Base-by-base conservation (phyloP, 129 eudicot species). In the Lactuca sativa region DNA sequence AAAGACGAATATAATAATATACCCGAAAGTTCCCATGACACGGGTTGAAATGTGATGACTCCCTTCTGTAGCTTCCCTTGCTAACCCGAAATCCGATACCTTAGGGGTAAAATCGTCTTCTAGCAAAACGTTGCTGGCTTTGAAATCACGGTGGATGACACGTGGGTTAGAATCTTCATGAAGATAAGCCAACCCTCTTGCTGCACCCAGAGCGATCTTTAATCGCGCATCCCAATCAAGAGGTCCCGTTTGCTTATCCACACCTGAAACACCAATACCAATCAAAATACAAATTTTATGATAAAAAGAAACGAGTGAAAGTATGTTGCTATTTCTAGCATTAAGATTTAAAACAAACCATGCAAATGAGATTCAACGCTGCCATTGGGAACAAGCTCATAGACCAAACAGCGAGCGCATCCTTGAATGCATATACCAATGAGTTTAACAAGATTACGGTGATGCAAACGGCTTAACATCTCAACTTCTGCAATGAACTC, bases 11-110 rank as follows among this genome's bases (percentile, higher is more conserved):
- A 21, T 21, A 25, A 21, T 21, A 25, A 25, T 25, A 4, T 85
- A 93, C 99, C 99, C 99, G 54, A 90, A 93, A 72, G 99, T 93
- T 68, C 99, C 99, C 99, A 90, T 93, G 71, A 93, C 99, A 40
- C 95, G 87, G 1, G 99, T 93, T 25, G 99, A 93, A 72, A 93
- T 80, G 68, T 90, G 99, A 33, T 80, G 77, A 76, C 97, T 87
- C 72, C 99, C 97, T 84, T 90, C 99, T 9, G 97, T 93, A 32
- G 97, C 97, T 85, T 90, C 97, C 58, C 95, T 81, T 34, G 99
- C 99, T 81, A 93, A 72, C 57, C 99, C 99, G 74, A 93, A 93
- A 80, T 93, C 99, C 8, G 97, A 93, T 25, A 95, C 99, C 78
- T 90, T 95, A 14, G 99, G 99, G 53, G 97, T 90, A 64, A 75